Conservation (phyloP, 129 eudicot species). For the Deinandra increscens region DNA sequence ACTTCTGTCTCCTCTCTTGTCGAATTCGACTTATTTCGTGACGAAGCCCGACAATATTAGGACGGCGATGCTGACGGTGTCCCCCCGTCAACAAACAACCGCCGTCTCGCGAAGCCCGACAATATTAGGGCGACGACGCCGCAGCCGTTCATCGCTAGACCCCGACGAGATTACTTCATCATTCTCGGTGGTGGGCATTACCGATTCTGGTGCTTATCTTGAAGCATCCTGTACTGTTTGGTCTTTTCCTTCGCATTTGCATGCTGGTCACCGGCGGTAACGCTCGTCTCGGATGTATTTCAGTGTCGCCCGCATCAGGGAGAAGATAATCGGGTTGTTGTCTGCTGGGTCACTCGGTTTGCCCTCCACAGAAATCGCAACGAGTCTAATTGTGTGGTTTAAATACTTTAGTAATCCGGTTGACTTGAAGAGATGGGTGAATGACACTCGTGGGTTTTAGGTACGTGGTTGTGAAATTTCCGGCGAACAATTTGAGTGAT, state of each 20-base stretch:
- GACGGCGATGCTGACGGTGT: too few species aligned
- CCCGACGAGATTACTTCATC: slow-evolving; percentile 66
- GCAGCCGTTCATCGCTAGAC: too few species aligned
- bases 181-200: slow-evolving; percentile 76
- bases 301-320: slow-evolving; percentile 73
- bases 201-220: slow-evolving; percentile 60
- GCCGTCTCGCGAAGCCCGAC: too few species aligned
- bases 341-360: slow-evolving; percentile 59
- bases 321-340: slow-evolving; percentile 58
- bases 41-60: too few species aligned
- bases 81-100: too few species aligned
- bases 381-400: slow-evolving; percentile 59
- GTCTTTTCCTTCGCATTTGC: slow-evolving; percentile 39
- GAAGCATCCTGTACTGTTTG: slow-evolving; percentile 74
- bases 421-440: slow-evolving; percentile 57
- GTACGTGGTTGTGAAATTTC: neutral
- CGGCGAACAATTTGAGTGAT: neutral
- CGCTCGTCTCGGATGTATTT: slow-evolving; percentile 41
- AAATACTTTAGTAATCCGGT: slow-evolving; percentile 59
- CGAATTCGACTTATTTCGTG: too few species aligned
- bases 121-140: too few species aligned
- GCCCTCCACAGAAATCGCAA: slow-evolving; percentile 59
- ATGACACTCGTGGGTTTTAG: slow-evolving; percentile 43
- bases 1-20: too few species aligned
- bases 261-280: slow-evolving; percentile 6